Conservation (phyloP, 768 basidiomycete species). For the Boletus sp. region DNA sequence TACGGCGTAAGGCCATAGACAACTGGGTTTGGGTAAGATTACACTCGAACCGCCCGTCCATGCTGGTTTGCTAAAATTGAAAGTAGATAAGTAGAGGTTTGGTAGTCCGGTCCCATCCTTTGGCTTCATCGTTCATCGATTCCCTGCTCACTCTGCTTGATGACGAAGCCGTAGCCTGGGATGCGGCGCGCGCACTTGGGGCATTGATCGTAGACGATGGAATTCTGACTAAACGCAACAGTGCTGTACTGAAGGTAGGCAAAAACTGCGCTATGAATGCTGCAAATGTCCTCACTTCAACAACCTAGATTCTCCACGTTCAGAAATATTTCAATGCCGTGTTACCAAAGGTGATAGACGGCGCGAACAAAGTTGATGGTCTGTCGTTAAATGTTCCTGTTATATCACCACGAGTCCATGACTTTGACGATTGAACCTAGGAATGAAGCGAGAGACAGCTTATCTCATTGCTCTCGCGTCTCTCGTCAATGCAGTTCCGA, state of each 20-base stretch:
- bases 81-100: constrained; percentile 74
- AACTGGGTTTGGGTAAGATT: constrained; percentile 67
- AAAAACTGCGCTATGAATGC: not conserved
- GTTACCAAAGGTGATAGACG: constrained; percentile 70
- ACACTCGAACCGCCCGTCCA: not conserved
- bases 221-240: constrained; percentile 72
- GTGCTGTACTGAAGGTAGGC: constrained; percentile 72
- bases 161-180: constrained; percentile 61
- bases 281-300: not conserved
- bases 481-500: constrained; percentile 76
- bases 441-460: constrained; percentile 53
- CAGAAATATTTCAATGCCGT: constrained; percentile 73
- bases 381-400: constrained; percentile 16
- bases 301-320: constrained; percentile 58
- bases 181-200: constrained; percentile 76
- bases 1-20: constrained; percentile 50
- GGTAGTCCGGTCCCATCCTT: constrained; percentile 66
- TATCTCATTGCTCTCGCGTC: constrained; percentile 82
- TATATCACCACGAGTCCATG: not conserved
- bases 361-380: constrained; percentile 58
- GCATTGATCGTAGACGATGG: constrained; percentile 57
- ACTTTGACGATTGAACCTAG: constrained; percentile 31
- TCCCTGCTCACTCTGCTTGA: constrained; percentile 67
- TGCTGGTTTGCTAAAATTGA: constrained; percentile 1
- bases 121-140: constrained; percentile 54